A percentile compares a stretch with the other conserved stretches of the same genome.
Conservation (phyloP, 2,329 filamentous ascomycete species). For the Sodiomyces alkalinus region DNA sequence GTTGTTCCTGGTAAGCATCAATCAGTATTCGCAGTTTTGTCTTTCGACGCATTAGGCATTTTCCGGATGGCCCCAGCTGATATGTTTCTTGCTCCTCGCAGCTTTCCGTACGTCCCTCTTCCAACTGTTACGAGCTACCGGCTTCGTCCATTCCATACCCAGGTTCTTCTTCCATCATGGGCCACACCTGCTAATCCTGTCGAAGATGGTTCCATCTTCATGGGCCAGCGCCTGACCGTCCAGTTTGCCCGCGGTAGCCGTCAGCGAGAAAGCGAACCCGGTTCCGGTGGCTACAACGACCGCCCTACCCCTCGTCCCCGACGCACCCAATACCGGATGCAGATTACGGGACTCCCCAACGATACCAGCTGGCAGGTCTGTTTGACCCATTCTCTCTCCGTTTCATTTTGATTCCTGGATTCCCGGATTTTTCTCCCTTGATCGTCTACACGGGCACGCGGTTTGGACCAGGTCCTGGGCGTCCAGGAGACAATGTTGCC, state of each 20-base stretch:
- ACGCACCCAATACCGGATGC: slow-evolving; percentile 92
- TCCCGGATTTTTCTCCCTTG: slow-evolving; percentile 1
- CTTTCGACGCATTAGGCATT: background rate
- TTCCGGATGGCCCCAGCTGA: slow-evolving; percentile 3
- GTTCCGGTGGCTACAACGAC: slow-evolving; percentile 26
- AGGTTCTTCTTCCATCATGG: slow-evolving; percentile 9
- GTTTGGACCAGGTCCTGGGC: background rate
- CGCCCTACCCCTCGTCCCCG: slow-evolving; percentile 59
- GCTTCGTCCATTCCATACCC: background rate
- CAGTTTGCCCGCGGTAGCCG: slow-evolving; percentile 88
- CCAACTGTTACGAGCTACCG: too few species aligned
- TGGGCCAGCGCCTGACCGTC: slow-evolving; percentile 93
- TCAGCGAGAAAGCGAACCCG: slow-evolving; percentile 25
- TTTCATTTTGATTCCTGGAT: too few species aligned
- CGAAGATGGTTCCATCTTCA: slow-evolving; percentile 96
- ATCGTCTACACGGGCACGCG: background rate
- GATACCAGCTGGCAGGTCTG: slow-evolving; percentile 99
- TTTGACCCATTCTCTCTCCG: slow-evolving; percentile 49
- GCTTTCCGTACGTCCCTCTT: slow-evolving; percentile 46
- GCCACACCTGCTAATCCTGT: too few species aligned
- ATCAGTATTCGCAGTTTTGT: too few species aligned
- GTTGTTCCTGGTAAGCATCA: slow-evolving; percentile 98
- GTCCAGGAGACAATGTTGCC: background rate
- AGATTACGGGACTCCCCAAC: slow-evolving; percentile 88
- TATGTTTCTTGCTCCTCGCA: slow-evolving; percentile 21